Evolutionary conservation across 176 grass and related monocot species (phyloP).

Genomic region (Elymus sibiricus): DNA sequence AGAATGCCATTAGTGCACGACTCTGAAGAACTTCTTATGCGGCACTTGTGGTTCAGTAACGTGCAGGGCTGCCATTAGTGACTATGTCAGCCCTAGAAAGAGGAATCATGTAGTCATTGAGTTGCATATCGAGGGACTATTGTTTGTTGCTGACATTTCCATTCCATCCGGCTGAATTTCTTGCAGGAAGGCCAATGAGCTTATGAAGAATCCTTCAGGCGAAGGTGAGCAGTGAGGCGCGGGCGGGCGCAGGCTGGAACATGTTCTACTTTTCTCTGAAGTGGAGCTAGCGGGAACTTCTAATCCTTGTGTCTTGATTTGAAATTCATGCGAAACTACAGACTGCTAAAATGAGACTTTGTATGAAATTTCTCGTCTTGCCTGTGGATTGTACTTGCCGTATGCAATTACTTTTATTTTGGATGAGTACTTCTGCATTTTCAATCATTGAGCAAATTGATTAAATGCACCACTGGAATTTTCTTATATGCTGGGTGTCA

Average conservation of each 20-base stretch:
- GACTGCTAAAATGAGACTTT: no score
- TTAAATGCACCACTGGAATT: no score
- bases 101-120: neutral
- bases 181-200: conserved; percentile 19
- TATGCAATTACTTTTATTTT: neutral
- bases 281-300: neutral
- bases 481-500: no score
- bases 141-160: no score
- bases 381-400: neutral
- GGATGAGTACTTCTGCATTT: no score
- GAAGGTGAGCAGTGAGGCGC: neutral
- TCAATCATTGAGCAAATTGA: no score
- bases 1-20: neutral
- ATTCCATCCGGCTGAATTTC: neutral
- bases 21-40: no score
- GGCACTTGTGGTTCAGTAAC: neutral
- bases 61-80: neutral
- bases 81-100: no score
- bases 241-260: neutral
- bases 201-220: neutral
- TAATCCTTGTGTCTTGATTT: neutral
- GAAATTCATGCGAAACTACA: neutral
- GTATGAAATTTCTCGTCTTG: neutral
- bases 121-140: conserved; percentile 23
- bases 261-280: neutral